Evolutionary conservation across 2,329 filamentous ascomycete species (phyloP), one percentile per base, ranked within the genome.

Genomic region (Metarhizium album): DNA sequence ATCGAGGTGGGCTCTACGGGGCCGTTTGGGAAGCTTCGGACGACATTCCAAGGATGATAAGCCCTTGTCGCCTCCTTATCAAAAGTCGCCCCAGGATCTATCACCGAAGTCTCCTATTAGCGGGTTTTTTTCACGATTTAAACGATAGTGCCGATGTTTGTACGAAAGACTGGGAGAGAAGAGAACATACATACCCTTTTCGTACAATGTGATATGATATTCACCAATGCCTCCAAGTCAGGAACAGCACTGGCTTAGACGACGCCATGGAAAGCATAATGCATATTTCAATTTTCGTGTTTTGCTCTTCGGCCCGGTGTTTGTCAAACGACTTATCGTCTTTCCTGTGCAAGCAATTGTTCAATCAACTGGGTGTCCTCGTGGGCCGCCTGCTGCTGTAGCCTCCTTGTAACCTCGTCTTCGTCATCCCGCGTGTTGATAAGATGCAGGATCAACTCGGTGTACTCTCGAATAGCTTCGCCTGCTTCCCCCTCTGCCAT

Each of bases 391-490:
- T 78, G 70, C 53, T 70, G 67, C 54, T 73, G 67, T 42, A 78
- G 60, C 5, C 70, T 42, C 6, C 64, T 64, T 6, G 66, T 64
- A 7, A 67, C 61, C 24, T 71, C 65, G 3, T 58, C 54, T 8
- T 57, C 57, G 7, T 57, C 56, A 22, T 57, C 60, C 35, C 65
- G 62, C 1, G 23, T 35, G 42, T 66, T 64, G 50, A 81, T 66
- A 33, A 81, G 63, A 51, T 74, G 69, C 46, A 75, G 59, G 18
- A 84, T 71, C 22, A 83, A 66, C 54, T 79, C 76, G 45, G 74
- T 76, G 58, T 81, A 85, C 62, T 83, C 81, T 48, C 75, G 68
- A 29, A 85, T 68, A 4, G 71, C 80, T 56, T 83, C 78, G 29
- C 79, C 79, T 52, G 75, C 75, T 56, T 75, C 72, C n/a, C 74